phyloP scores from a whole-genome alignment of 768 basidiomycete species.

The Lactarius trivialis region DNA sequence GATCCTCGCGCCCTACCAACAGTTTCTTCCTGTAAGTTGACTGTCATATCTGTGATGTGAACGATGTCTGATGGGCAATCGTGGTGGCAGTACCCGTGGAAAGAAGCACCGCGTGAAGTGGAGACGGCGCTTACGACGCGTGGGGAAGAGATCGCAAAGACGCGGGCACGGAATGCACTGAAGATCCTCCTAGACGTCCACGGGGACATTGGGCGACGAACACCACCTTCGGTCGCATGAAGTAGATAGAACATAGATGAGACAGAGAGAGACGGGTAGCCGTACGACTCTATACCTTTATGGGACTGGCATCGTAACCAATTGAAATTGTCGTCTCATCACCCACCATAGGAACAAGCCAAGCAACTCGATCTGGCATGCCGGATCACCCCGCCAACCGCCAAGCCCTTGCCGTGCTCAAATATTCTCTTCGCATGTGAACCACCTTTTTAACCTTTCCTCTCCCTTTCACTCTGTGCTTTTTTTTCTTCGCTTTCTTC shows the following conservation, averaged over 20 bases:
- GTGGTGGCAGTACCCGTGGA: slow-evolving; percentile 70
- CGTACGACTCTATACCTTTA: not conserved
- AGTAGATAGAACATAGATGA: not conserved
- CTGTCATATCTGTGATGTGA: slow-evolving; percentile 1
- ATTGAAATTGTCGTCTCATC: not conserved
- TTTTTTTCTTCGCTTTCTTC: slow-evolving; percentile 2
- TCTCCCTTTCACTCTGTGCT: not conserved
- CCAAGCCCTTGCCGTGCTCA: not conserved
- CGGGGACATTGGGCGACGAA: slow-evolving; percentile 54
- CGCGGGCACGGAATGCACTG: slow-evolving; percentile 91
- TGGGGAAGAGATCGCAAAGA: slow-evolving; percentile 77
- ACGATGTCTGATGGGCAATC: slow-evolving; percentile 16
- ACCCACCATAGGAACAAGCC: not conserved
- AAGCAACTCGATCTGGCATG: not conserved
- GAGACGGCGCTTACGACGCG: slow-evolving; percentile 65
- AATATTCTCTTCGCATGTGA: not conserved
- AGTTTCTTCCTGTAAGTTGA: slow-evolving; percentile 21
- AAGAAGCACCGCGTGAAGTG: slow-evolving; percentile 56
- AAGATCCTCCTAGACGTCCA: slow-evolving; percentile 87
- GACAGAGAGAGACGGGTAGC: not conserved
- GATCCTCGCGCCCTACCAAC: not conserved
- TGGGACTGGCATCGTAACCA: not conserved
- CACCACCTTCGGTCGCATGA: not conserved
- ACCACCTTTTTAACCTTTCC: not conserved
- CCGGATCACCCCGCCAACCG: not conserved